Evolutionary conservation across 2,329 filamentous ascomycete genomes (phyloP).

Genomic region (Fusarium pilosicola): DNA sequence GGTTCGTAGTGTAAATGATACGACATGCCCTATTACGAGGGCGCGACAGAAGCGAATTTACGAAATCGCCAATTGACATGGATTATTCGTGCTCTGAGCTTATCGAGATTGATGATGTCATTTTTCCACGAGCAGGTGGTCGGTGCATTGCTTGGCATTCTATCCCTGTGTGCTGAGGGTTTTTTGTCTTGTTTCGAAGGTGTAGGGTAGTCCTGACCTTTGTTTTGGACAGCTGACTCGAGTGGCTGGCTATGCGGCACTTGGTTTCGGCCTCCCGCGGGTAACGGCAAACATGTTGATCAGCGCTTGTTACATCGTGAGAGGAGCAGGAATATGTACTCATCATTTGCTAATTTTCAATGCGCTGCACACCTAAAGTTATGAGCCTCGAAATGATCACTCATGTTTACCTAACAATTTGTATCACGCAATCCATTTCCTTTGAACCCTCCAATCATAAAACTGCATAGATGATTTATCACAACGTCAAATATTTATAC

Average conservation of each 20-base stretch:
- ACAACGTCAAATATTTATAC: accelerated
- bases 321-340: no score
- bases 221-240: not conserved
- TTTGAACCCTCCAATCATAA: accelerated
- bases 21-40: not conserved
- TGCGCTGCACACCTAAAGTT: no score
- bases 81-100: not conserved
- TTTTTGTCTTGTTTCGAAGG: not conserved
- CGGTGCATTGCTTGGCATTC: not conserved
- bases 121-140: not conserved
- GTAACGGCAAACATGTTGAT: not conserved
- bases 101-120: not conserved
- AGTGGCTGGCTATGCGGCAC: not conserved
- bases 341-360: not conserved
- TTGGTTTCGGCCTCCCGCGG: not conserved
- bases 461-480: accelerated
- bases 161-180: not conserved
- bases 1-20: no score
- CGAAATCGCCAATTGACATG: not conserved
- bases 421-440: accelerated
- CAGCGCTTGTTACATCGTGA: not conserved
- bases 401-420: accelerated
- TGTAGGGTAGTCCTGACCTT: not conserved
- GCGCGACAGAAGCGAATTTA: not conserved
- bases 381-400: no score